Percentiles rank a stretch among this genome's conserved stretches.
Conservation (phyloP, 2,329 filamentous ascomycete species). For the Monosporascus sp. region DNA sequence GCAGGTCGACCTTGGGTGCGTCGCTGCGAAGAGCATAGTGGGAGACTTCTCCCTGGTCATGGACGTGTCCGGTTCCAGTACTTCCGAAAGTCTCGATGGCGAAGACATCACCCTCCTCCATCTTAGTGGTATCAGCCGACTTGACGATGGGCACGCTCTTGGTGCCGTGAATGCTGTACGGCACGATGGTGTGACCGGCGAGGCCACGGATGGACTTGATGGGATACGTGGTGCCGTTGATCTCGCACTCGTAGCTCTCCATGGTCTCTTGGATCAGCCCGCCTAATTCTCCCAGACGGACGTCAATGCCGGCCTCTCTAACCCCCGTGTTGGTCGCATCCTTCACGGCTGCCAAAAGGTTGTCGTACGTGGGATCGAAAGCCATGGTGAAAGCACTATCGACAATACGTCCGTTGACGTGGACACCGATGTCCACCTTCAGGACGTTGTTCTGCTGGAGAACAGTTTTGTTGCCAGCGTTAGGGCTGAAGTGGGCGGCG, state of each 20-base stretch:
- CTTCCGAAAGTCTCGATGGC: slow-evolving; percentile 95
- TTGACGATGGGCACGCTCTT: slow-evolving; percentile 95
- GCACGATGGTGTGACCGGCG: slow-evolving; percentile 85
- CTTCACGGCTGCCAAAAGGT: slow-evolving; percentile 66
- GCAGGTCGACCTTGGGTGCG: slow-evolving; percentile 68
- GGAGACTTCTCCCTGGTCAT: slow-evolving; percentile 83
- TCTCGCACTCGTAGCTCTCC: slow-evolving; percentile 87
- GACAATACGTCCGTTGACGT: slow-evolving; percentile 74
- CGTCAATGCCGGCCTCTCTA: slow-evolving; percentile 87
- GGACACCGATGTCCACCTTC: slow-evolving; percentile 79
- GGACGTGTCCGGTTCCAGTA: slow-evolving; percentile 82
- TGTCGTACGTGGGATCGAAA: slow-evolving; percentile 71
- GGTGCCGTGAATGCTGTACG: slow-evolving; percentile 83
- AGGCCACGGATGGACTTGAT: slow-evolving; percentile 84
- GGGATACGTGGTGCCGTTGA: slow-evolving; percentile 71
- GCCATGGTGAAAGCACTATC: slow-evolving; percentile 77
- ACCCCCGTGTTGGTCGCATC: slow-evolving; percentile 82
- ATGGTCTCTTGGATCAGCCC: slow-evolving; percentile 82
- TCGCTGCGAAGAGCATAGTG: slow-evolving; percentile 78
- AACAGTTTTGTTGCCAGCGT: slow-evolving; percentile 76
- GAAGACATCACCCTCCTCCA: slow-evolving; percentile 95
- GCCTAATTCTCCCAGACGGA: slow-evolving; percentile 79
- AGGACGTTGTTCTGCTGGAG: slow-evolving; percentile 70
- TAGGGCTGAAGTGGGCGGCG: slow-evolving; percentile 82
- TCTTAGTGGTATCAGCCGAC: slow-evolving; percentile 80